Conservation (phyloP, 148 eudicot genomes). For the Rhododendron henanense region DNA sequence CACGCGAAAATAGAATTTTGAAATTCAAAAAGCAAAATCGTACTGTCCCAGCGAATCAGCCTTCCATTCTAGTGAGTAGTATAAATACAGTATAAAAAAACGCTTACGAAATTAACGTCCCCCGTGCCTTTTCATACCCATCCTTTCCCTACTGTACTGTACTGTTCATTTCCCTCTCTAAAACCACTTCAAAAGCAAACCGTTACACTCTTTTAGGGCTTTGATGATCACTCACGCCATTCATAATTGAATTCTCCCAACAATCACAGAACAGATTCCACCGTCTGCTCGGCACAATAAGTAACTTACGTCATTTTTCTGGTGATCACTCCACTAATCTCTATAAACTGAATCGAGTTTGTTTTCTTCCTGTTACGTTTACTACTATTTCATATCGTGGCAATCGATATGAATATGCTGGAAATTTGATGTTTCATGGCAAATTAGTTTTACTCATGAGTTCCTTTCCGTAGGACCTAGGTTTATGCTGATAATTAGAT, state of each 20-base stretch:
- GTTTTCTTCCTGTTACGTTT: not conserved
- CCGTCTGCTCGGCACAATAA: not conserved
- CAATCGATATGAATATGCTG: not conserved
- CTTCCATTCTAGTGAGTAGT: not conserved
- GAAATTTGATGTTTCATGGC: not conserved
- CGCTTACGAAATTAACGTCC: slow-evolving; percentile 7
- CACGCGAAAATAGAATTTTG: not conserved
- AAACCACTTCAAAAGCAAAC: not conserved
- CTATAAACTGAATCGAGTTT: not conserved
- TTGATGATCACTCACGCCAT: not conserved
- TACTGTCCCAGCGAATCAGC: not conserved
- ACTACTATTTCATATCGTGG: not conserved
- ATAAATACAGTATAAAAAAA: not conserved
- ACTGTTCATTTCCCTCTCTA: slow-evolving; percentile 8
- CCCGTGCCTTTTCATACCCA: not conserved
- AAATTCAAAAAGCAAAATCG: not conserved
- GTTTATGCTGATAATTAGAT: not conserved
- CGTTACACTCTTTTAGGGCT: not conserved
- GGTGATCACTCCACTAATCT: not conserved
- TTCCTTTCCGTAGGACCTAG: not conserved
- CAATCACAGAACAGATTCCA: not conserved
- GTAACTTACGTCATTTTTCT: not conserved
- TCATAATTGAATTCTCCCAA: not conserved
- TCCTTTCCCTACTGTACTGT: not conserved
- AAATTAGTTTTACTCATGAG: not conserved